Evolutionary conservation across 179 eudicot genomes (phyloP).

Genomic region (Silene vulgaris): DNA sequence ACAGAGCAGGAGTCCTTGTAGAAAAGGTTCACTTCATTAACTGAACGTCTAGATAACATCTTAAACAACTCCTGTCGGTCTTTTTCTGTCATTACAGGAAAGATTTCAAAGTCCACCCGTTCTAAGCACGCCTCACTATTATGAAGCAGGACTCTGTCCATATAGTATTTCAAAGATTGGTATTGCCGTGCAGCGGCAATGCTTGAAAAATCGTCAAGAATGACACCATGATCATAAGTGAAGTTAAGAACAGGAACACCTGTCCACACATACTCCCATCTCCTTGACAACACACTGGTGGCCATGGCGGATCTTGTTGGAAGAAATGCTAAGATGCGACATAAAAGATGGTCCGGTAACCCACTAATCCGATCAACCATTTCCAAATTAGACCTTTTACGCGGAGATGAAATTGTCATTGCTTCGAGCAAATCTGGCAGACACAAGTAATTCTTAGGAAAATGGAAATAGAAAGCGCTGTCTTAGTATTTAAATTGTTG

Average conservation of each 20-base stretch:
- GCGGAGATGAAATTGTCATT: too few species aligned
- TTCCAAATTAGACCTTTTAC: too few species aligned
- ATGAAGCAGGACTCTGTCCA: neutral
- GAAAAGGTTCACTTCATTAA: too few species aligned
- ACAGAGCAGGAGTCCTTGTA: too few species aligned
- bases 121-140: neutral
- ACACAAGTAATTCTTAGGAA: too few species aligned
- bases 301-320: neutral
- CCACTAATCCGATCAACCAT: neutral
- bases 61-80: too few species aligned
- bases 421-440: too few species aligned
- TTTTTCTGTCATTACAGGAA: too few species aligned
- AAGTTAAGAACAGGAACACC: neutral
- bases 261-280: constrained; percentile 7
- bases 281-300: constrained; percentile 9
- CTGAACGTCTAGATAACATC: too few species aligned
- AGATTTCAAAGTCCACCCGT: neutral
- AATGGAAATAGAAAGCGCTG: too few species aligned
- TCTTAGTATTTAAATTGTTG: too few species aligned
- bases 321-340: neutral
- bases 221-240: neutral
- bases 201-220: too few species aligned
- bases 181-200: neutral
- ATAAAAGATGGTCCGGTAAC: neutral
- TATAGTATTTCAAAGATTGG: neutral